Evolutionary conservation across 2,329 filamentous ascomycete species (phyloP).

Genomic region (Madurella fahalii): DNA sequence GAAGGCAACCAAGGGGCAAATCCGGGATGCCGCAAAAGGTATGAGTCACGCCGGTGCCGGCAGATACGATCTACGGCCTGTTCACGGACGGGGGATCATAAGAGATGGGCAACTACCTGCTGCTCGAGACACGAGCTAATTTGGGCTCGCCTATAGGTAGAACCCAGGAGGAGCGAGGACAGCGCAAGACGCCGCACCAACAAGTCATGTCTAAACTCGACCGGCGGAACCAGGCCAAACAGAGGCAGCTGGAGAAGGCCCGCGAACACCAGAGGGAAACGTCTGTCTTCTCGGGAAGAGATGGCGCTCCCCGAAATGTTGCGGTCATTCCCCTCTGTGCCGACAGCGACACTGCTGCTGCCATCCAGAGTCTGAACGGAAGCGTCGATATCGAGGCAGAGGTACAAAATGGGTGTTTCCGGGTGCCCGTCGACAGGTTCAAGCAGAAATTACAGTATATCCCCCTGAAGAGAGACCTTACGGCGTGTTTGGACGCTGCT

Average conservation of each 20-base stretch:
- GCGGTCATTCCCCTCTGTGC: conserved; percentile 80
- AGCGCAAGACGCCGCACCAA: conserved; percentile 86
- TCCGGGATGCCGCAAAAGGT: conserved; percentile 87
- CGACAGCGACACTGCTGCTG: conserved; percentile 63
- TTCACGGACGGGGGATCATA: neutral
- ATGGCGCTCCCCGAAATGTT: conserved; percentile 83
- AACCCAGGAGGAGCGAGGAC: conserved; percentile 66
- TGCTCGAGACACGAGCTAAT: neutral
- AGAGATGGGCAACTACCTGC: neutral
- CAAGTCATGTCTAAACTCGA: conserved; percentile 97
- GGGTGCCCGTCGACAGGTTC: conserved; percentile 79
- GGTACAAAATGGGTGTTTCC: conserved; percentile 51
- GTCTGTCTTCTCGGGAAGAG: conserved; percentile 77
- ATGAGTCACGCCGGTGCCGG: conserved; percentile 20
- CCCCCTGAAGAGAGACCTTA: conserved; percentile 66
- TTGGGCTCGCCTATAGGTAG: conserved; percentile 56
- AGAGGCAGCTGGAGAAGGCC: conserved; percentile 79
- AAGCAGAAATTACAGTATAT: conserved; percentile 92
- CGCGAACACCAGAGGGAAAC: conserved; percentile 75
- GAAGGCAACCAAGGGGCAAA: conserved; percentile 80
- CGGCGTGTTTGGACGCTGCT: conserved; percentile 77
- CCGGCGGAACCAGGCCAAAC: conserved; percentile 89
- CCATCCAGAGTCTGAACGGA: conserved; percentile 66
- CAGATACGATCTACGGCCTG: neutral
- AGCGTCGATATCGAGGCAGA: conserved; percentile 75